Base-by-base conservation (phyloP, 805 yeast genomes). In the Monosporozyma yasuniensis region DNA sequence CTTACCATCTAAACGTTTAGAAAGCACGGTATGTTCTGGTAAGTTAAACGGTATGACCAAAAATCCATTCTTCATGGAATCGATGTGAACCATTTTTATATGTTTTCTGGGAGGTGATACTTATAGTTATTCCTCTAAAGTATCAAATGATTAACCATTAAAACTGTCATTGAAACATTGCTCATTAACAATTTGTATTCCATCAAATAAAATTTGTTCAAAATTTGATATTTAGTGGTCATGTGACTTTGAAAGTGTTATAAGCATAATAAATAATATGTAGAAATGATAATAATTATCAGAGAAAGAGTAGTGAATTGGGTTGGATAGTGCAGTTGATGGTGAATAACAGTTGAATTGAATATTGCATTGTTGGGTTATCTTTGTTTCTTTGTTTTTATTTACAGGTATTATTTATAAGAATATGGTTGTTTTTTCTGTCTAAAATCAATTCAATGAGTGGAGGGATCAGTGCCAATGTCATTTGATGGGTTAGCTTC, bases 51-150 rank as follows among this genome's bases (percentile, higher is more conserved):
- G 70, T 7, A 67, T 52, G 28, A 64, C 67, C 35, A 66, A 44
- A 45, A 65, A 67, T 22, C 71, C 71, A 55, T 65, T 67, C 42
- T 64, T 64, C 69, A 67, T 64, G 18, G 50, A 34, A 21, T 54
- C 55, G 11, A 60, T 12, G 42, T 39, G 42, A 27, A 25, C 32
- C 32, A 25, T 42, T 21, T 21, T 39, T 14, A 8, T 19, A 7
- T 21, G 12, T 23, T 47, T 3, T 7, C 2, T 14, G 12, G 32
- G 12, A 10, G 9, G 32, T 7, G 27, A 25, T 25, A 5, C 8
- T 4, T 4, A 25, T 25, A 8, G n/a, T 12, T 32, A 32, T 12
- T 32, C 6, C 8, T 32, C 35, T 32, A 12, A 16, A 32, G n/a
- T 32, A 32, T 2, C 16, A n/a, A 14, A n/a, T 12, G 7, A 12